Base-by-base conservation (phyloP, 352 stramenopile genomes). In the Pythium scleroteichum region DNA sequence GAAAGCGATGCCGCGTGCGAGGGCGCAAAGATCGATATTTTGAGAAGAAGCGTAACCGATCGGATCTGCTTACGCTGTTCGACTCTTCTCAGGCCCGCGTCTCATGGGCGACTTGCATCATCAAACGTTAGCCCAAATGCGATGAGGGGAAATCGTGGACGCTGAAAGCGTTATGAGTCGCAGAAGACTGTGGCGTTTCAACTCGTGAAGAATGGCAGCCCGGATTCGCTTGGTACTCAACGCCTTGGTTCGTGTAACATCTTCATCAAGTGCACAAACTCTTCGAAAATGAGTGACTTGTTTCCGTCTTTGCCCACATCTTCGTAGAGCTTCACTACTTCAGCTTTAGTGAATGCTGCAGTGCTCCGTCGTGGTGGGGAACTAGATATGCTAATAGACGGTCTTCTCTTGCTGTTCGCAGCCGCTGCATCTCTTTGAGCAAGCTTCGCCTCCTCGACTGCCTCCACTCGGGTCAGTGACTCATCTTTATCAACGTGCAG, bases 401-500 rank as follows among this genome's bases (percentile, higher is more conserved):
- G 10, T 33, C 40, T 53, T 44, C 55, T 13, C 20, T 60, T 46
- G 13, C 2, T 42, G 13, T 16, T 54, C 16, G 33, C 26, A 4
- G 29, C 29, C 1, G 29, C 58, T 1, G 35, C 47, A n/a, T 59
- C 46, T 53, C 60, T 29, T 17, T 22, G 32, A 0, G 61, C 68
- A 7, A 55, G 53, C 27, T 73, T 68, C 2, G 62, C 53, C 23
- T 74, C 66, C 42, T 85, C 69, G 5, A 62, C 67, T 0, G 71
- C 53, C 62, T 75, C 79, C 4, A 83, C 66, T 2, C 66, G 59
- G 8, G 70, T 68, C 55, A 86, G 78, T 4, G 72, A 66, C n/a
- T 89, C 78, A 58, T 89, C 79, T 19, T 92, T 78, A 13, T 88
- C 76, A 1, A 87, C 79, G 2, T 78, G 73, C 27, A 92, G 53